These are phyloP conservation scores for Turritis glabra DNA, from an alignment of 345 rosid genomes.

Conservation along the genomic window DNA sequence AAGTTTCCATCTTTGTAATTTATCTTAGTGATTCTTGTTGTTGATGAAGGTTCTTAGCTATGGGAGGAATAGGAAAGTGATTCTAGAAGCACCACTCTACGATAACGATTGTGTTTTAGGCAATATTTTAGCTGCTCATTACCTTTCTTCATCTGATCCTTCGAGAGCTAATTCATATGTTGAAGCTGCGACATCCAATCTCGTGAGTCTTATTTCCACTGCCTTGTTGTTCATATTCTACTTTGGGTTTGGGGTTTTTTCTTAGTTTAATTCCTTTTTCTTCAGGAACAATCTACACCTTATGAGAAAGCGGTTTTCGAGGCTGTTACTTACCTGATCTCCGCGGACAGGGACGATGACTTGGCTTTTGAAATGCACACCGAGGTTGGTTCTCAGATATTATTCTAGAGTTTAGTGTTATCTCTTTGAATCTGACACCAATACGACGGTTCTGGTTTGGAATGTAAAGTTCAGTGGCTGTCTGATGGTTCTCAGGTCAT, in stretches of 20 bases:
- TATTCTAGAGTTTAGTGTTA: background rate
- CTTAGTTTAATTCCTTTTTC: background rate
- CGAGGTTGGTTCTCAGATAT: conserved; percentile 45
- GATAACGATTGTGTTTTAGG: conserved; percentile 78
- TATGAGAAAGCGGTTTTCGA: conserved; percentile 78
- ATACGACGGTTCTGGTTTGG: background rate
- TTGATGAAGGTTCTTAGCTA: conserved; percentile 61
- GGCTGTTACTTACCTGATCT: conserved; percentile 54
- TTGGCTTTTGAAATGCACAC: conserved; percentile 62
- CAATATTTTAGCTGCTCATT: conserved; percentile 79
- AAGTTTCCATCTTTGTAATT: conserved; percentile 21
- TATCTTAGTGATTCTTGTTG: conserved; percentile 11
- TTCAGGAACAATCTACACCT: conserved; percentile 67
- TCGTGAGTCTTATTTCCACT: conserved; percentile 45
- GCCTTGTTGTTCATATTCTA: background rate
- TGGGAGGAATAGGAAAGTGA: conserved; percentile 68
- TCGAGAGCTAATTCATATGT: conserved; percentile 42
- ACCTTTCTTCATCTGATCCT: conserved; percentile 50
- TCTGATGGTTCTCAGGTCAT: background rate
- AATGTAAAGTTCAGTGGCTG: background rate
- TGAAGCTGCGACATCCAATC: conserved; percentile 59
- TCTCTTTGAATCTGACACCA: background rate
- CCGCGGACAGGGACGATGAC: conserved; percentile 67
- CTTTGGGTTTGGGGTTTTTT: background rate
- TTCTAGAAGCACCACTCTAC: conserved; percentile 56